Conservation (phyloP, 352 stramenopile genomes). For the Saprolegnia parasitica region DNA sequence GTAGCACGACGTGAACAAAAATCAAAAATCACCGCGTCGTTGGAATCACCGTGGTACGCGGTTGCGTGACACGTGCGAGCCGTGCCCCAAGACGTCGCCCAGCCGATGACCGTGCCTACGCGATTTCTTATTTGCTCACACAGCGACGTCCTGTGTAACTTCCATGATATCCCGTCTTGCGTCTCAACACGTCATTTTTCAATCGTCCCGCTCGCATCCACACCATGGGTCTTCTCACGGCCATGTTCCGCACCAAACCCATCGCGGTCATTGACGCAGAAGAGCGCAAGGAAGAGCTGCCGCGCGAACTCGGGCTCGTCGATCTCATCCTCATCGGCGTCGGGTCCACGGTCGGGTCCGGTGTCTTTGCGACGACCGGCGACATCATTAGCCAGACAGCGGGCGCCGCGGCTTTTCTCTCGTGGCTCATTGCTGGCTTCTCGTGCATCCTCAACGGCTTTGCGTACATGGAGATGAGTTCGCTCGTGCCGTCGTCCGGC, state of each 20-base stretch:
- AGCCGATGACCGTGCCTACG: too few species aligned
- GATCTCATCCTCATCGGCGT: constrained; percentile 40
- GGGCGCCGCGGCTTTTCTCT: constrained; percentile 43
- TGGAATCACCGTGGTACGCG: too few species aligned
- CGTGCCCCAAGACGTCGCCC: too few species aligned
- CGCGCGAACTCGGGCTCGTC: constrained; percentile 13
- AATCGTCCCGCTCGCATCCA: neutral
- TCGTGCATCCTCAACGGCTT: constrained; percentile 40
- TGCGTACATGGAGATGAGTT: constrained; percentile 53
- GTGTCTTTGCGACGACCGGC: constrained; percentile 53
- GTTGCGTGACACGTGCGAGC: too few species aligned
- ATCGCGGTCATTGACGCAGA: constrained; percentile 38
- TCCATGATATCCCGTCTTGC: neutral
- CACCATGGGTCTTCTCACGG: neutral
- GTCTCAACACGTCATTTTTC: neutral
- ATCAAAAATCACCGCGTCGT: too few species aligned
- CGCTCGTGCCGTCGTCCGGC: constrained; percentile 49
- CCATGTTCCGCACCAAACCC: constrained; percentile 25
- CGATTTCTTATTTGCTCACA: too few species aligned
- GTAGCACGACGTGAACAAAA: too few species aligned
- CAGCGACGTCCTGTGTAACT: neutral
- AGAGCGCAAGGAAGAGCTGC: constrained; percentile 44
- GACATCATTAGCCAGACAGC: constrained; percentile 32
- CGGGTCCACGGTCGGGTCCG: constrained; percentile 38
- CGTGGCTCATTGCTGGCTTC: constrained; percentile 40